phyloP scores from a whole-genome alignment of 2,329 filamentous ascomycete species.

The Bipolaris cookei region DNA sequence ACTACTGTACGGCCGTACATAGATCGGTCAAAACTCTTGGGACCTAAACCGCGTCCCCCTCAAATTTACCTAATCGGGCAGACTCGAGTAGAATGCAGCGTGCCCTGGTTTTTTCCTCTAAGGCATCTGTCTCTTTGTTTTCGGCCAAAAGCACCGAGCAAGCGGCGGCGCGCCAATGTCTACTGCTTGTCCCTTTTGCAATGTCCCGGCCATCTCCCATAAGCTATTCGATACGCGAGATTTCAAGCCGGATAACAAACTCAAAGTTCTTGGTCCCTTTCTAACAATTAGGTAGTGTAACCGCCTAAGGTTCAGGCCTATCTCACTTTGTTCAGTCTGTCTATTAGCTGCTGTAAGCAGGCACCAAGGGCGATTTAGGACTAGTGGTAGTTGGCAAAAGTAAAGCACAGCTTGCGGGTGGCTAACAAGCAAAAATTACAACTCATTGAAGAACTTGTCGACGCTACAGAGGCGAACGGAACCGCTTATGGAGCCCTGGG shows the following conservation, averaged over 20 bases:
- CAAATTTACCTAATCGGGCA: constrained; percentile 7
- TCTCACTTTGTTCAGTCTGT: neutral
- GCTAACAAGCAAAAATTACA: neutral
- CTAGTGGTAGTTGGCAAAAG: neutral
- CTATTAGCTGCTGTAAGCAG: neutral
- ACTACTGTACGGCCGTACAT: neutral
- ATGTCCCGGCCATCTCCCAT: neutral
- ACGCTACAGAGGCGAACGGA: constrained; percentile 10
- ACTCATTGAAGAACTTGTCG: neutral
- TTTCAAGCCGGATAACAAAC: neutral
- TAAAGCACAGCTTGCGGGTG: neutral
- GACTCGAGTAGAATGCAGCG: neutral
- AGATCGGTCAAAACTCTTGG: neutral
- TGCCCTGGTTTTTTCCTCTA: neutral
- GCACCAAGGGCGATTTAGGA: too few species aligned
- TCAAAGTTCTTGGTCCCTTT: neutral
- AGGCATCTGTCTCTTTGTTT: neutral
- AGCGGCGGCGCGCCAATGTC: neutral
- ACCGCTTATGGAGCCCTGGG: constrained; percentile 17
- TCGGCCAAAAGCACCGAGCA: neutral
- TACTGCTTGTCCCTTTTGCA: neutral
- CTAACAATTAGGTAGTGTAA: neutral
- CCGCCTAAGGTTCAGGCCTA: neutral
- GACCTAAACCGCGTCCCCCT: neutral
- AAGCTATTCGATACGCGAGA: neutral